Percentiles rank a stretch among this genome's conserved stretches.
phyloP scores from a whole-genome alignment of 75 land plant genomes.

The Adiantum capillusveneris region DNA sequence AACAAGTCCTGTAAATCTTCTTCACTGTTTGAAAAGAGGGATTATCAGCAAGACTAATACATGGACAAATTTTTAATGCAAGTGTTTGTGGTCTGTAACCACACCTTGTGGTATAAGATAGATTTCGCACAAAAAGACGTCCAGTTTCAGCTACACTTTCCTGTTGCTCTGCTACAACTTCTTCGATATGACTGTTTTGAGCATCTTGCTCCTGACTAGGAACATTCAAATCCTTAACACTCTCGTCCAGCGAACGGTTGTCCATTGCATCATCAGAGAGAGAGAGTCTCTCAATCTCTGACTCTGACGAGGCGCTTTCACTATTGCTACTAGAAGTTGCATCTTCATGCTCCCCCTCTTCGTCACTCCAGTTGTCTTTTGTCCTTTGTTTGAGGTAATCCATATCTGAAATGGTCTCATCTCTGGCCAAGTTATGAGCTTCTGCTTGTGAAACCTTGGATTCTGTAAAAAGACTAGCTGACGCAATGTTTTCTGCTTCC shows the following conservation, averaged over 20 bases:
- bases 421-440: conserved; percentile 19
- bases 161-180: conserved; percentile 7
- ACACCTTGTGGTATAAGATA: conserved; percentile 86
- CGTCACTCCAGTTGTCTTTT: conserved; percentile 58
- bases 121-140: conserved; percentile 88
- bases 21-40: conserved; percentile 51
- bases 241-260: background rate
- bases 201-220: background rate
- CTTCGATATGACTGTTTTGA: conserved; percentile 10
- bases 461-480: conserved; percentile 2
- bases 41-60: too few relatives aligned
- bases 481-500: conserved; percentile 10
- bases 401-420: conserved; percentile 54
- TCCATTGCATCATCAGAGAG: background rate
- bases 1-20: conserved; percentile 77
- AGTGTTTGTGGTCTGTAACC: background rate
- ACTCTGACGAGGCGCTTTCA: conserved; percentile 5
- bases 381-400: conserved; percentile 75
- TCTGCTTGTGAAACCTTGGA: background rate
- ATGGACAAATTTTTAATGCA: too few relatives aligned
- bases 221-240: background rate
- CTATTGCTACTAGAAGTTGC: conserved; percentile 2
- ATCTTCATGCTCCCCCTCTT: conserved; percentile 25
- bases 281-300: background rate
- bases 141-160: conserved; percentile 49